phyloP scores from a whole-genome alignment of 78 protist genomes.

The Guillardia theta region DNA sequence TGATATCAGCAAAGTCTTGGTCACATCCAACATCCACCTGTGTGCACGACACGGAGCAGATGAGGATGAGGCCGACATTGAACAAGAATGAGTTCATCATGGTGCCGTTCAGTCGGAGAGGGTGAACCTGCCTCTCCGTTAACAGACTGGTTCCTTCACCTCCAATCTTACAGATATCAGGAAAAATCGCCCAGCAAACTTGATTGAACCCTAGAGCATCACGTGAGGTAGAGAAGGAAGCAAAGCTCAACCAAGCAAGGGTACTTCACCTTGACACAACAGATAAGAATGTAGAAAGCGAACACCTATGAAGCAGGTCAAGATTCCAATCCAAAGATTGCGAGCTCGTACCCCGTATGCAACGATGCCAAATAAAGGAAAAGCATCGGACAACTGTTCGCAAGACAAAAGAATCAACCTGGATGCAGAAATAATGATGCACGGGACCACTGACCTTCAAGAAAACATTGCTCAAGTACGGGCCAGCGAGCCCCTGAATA shows the following conservation, averaged over 20 bases:
- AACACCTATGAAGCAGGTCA: slow-evolving; percentile 40
- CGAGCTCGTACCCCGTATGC: slow-evolving; percentile 60
- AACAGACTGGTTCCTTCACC: no score
- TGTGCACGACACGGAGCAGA: slow-evolving; percentile 42
- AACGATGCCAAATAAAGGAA: slow-evolving; percentile 77
- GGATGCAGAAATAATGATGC: no score
- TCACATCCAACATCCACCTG: neutral
- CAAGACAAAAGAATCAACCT: no score
- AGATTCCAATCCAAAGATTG: no score
- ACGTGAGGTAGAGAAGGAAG: no score
- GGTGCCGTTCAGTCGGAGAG: slow-evolving; percentile 73
- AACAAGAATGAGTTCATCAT: slow-evolving; percentile 90
- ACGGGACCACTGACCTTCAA: no score
- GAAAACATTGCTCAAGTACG: neutral
- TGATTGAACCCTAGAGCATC: slow-evolving; percentile 80
- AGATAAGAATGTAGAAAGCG: slow-evolving; percentile 76
- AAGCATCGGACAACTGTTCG: slow-evolving; percentile 28
- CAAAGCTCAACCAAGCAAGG: no score
- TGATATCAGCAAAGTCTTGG: neutral
- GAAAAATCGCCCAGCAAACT: slow-evolving; percentile 80
- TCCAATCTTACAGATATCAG: no score
- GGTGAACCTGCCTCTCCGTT: no score
- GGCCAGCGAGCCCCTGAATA: neutral
- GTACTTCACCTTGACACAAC: slow-evolving; percentile 49
- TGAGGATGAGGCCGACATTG: slow-evolving; percentile 78